phyloP scores from a whole-genome alignment of 2,329 filamentous ascomycete genomes.

The Neonectria faginata region DNA sequence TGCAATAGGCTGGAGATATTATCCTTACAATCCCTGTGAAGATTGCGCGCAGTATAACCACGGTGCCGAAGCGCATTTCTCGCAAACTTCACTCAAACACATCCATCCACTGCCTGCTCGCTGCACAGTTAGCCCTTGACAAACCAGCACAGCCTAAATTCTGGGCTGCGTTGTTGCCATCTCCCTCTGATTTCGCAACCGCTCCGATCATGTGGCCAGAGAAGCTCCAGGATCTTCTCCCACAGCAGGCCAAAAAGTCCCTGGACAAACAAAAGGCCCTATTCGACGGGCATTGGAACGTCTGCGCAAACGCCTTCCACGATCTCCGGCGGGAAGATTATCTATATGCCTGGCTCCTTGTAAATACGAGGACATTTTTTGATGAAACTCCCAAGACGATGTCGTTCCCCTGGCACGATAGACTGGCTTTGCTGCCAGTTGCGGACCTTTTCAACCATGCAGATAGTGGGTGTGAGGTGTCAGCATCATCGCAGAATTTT shows the following conservation, averaged over 20 bases:
- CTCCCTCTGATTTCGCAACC: not conserved
- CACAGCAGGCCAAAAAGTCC: not conserved
- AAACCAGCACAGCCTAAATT: not conserved
- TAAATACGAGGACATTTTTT: not conserved
- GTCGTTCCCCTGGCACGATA: not conserved
- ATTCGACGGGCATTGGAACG: not conserved
- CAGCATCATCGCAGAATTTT: not conserved
- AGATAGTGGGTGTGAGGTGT: not conserved
- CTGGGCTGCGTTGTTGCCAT: not conserved
- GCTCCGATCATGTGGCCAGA: not conserved
- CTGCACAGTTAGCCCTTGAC: not conserved
- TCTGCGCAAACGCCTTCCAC: not conserved
- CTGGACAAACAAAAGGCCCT: not conserved
- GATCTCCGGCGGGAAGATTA: not conserved
- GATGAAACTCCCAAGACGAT: not conserved
- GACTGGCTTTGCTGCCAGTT: not conserved
- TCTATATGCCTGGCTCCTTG: not conserved
- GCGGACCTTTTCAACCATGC: not conserved
- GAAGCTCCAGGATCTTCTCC: not conserved
- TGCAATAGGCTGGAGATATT: not conserved
- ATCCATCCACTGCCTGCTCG: not conserved
- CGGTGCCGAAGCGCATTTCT: not conserved
- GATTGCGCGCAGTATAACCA: not conserved
- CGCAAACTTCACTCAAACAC: not conserved
- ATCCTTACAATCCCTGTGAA: not conserved